Evolutionary conservation across 805 yeast genomes (phyloP), one percentile per base, ranked within the genome.

Genomic region (Starmerella sirachaensis): DNA sequence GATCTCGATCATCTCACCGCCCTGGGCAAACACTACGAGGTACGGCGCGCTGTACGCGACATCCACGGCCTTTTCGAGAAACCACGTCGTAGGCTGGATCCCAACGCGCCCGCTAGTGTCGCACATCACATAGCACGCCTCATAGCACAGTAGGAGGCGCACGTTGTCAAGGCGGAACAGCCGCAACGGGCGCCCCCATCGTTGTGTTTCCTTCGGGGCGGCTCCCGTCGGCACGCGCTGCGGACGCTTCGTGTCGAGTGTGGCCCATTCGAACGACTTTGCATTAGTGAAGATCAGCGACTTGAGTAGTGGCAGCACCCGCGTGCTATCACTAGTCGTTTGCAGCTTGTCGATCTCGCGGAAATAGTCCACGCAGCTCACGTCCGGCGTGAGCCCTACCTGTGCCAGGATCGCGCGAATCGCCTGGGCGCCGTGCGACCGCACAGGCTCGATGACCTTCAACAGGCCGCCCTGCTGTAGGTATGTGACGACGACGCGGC

Each of bases 1-100:
- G 3, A 83, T 65, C 51, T 83, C 93, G 7, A 81, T 64, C 32
- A 76, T 67, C 46, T 79, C 84, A 16, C 75, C 74, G 18, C 41
- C 32, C 21, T 43, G 48, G 29, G 78, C 73, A 20, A 74, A 66
- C 4, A 78, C 55, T 6, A 75, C 53, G 38, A 76, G 55, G 48
- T 63, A 70, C 11, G 70, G 72, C 10, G 50, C 41, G 11, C 37
- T 31, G 25, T 62, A 62, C 31, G 64, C 61, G 13, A 70, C 56
- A 2, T 50, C 42, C 14, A 34, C 33, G 17, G 61, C 55, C 25
- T 42, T 42, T 35, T 60, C 51, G 53, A 53, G 46, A 47, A 70
- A 72, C 41, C 60, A 56, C 3, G 74, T 55, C 26, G 64, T 53
- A 6, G 65, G 55, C 24, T 57, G 59, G 16, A 72, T 56, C n/a